Evolutionary conservation across 805 yeast species (phyloP).

Genomic region (Kazachstania martiniae): DNA sequence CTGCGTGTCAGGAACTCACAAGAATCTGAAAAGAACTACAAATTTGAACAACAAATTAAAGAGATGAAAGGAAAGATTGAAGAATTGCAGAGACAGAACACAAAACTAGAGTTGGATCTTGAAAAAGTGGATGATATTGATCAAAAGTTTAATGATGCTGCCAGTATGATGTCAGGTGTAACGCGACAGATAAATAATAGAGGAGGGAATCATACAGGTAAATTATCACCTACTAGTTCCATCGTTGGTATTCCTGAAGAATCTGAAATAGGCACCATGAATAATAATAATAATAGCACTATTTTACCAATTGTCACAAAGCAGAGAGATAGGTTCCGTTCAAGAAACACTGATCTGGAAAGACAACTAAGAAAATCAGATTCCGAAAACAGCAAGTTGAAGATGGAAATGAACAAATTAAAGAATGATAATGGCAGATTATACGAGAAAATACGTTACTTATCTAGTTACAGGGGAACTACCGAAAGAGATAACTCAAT

Average conservation of each 20-base stretch:
- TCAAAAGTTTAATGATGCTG: constrained; percentile 35
- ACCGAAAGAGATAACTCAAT: constrained; percentile 22
- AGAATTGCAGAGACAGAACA: constrained; percentile 37
- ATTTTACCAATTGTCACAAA: constrained; percentile 82
- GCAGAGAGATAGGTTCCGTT: constrained; percentile 87
- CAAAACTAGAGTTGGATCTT: constrained; percentile 65
- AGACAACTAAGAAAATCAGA: constrained; percentile 58
- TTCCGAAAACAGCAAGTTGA: constrained; percentile 44
- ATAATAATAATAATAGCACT: constrained; percentile 34
- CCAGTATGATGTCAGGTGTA: constrained; percentile 57
- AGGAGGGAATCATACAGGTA: constrained; percentile 21
- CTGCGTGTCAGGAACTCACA: constrained; percentile 49
- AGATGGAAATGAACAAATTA: constrained; percentile 50
- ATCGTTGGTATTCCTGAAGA: constrained; percentile 37
- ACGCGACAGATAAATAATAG: constrained; percentile 30
- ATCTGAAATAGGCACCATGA: constrained; percentile 11
- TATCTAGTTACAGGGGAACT: constrained; percentile 39
- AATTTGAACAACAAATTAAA: constrained; percentile 31
- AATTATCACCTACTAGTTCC: constrained; percentile 43
- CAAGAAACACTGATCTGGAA: constrained; percentile 74
- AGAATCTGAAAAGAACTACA: constrained; percentile 30
- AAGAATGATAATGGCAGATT: constrained; percentile 68
- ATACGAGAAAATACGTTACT: constrained; percentile 64
- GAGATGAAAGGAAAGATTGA: constrained; percentile 30
- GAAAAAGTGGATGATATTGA: constrained; percentile 41